Evolutionary conservation across 257 asterid genomes (phyloP), one percentile per base, ranked within the genome.

Genomic region (Apocynum venetum): DNA sequence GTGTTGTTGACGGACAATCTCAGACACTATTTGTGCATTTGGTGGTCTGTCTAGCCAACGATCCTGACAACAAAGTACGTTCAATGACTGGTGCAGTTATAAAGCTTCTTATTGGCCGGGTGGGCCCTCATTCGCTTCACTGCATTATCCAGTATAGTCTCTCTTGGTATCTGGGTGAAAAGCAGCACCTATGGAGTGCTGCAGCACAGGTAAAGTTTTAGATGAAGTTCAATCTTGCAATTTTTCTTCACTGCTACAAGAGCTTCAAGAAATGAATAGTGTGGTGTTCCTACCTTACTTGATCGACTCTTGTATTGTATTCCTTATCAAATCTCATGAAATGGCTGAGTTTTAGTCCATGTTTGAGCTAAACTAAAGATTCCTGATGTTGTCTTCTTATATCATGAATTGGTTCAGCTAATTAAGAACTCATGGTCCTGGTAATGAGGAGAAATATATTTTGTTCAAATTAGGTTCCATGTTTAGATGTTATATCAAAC

Each of bases 161-260:
- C 64, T 91, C 93, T 71, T 95, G 99, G 99, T 95, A 93, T 87
- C 80, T 81, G 81, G 91, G 89, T 78, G 89, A 78, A 55, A 86
- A 89, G 69, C 92, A 87, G 70, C 87, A 82, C 68, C 82, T 91
- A n/a, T 88, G 96, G 96, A 86, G 91, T 83, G 87, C 97, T 57
- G 94, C 97, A 75, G 99, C 98, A 78, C 98, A 91, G 98, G 98
- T 93, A 83, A 77, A 66, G 47, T 73, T 69, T 48, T 17, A n/a
- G 49, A 72, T 19, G 14, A 9, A 1, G 8, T 43, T 69, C 4
- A 67, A 20, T 44, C 14, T 9, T 71, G 9, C 4, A 8, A 25
- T 59, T 12, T 57, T 52, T 43, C 8, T 38, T 36, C 43, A 7
- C 3, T 47, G 8, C 57, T 64, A 4, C 55, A 36, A 6, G 52